Evolutionary conservation across 441 rosid species (phyloP), one percentile per base, ranked within the genome.

Genomic region (Adansonia rubrostipa): DNA sequence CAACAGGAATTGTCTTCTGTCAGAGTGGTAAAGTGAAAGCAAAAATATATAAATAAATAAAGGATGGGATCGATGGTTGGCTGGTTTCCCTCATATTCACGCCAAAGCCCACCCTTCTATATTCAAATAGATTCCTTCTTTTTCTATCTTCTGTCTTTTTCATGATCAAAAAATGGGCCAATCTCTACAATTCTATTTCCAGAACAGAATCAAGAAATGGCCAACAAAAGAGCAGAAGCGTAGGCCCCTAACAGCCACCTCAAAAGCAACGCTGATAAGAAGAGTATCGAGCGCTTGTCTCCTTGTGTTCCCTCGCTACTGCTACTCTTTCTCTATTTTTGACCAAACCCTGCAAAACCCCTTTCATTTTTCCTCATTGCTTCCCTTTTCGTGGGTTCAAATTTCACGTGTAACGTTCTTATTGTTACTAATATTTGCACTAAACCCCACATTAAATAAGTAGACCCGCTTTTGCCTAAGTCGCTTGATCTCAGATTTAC

Each of bases 181-280:
- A 73, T 72, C 15, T 15, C 48, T 11, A 40, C 24, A 17, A 50
- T 63, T 65, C 56, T 19, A 28, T 17, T 44, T 63, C 57, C 44
- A 69, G 61, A 74, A 44, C 77, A 71, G 81, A 78, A 84, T 75
- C 80, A 77, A 74, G 22, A 9, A 63, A 80, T 68, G 80, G 83
- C 84, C 76, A 81, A 75, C 84, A 53, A 14, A 47, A 42, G 64
- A 72, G n/a, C 64, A n/a, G 36, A 51, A 68, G 76, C 11, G 68
- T 62, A 85, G 85, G 44, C 88, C 68, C 68, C 51, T 44, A 45
- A 42, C 28, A 42, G 40, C 19, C 77, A 50, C 89, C 88, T 89
- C 28, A 82, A 89, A 87, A 86, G 88, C 80, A 81, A 36, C 84
- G 82, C 80, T 81, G 47, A 73, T 58, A 45, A 72, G 80, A 74